A percentile compares a stretch with the other conserved stretches of the same genome.
Evolutionary conservation across 345 rosid species (phyloP).

Genomic region (Sisymbrium altissimum): DNA sequence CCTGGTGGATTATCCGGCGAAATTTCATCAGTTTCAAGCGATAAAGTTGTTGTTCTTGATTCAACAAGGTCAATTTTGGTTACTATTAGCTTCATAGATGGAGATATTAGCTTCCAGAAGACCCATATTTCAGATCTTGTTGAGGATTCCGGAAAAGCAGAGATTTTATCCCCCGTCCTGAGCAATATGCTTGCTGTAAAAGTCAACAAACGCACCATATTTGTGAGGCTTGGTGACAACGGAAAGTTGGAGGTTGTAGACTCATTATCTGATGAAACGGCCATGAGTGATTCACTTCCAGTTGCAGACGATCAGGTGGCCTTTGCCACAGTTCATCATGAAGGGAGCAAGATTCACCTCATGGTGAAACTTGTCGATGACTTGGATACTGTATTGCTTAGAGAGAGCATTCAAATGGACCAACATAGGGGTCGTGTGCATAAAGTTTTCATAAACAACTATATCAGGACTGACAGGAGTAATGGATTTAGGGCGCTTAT

Average conservation of each 20-base stretch:
- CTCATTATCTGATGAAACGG: constrained; percentile 51
- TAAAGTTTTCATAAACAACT: constrained; percentile 89
- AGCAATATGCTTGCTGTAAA: constrained; percentile 58
- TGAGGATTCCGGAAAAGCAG: constrained; percentile 50
- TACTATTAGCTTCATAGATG: constrained; percentile 50
- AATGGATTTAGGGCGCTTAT: constrained; percentile 96
- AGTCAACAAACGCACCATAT: constrained; percentile 37
- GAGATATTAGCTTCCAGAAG: constrained; percentile 50
- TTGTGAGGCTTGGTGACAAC: constrained; percentile 50
- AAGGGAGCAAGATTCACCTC: constrained; percentile 57
- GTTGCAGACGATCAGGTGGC: constrained; percentile 61
- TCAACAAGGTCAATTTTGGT: constrained; percentile 56
- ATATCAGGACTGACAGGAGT: constrained; percentile 85
- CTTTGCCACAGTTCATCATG: constrained; percentile 68
- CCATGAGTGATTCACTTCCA: constrained; percentile 73
- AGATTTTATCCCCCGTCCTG: constrained; percentile 54
- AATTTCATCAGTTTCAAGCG: constrained; percentile 58
- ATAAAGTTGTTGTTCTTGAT: constrained; percentile 66
- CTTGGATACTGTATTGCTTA: constrained; percentile 68
- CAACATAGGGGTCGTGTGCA: constrained; percentile 68
- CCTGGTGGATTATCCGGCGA: constrained; percentile 72
- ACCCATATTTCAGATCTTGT: constrained; percentile 57
- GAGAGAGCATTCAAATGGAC: constrained; percentile 69
- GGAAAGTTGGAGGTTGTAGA: constrained; percentile 72
- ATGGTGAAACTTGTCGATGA: constrained; percentile 63